Conservation (phyloP, 1,284 basidiomycete genomes). For the Puccinia polysora region DNA sequence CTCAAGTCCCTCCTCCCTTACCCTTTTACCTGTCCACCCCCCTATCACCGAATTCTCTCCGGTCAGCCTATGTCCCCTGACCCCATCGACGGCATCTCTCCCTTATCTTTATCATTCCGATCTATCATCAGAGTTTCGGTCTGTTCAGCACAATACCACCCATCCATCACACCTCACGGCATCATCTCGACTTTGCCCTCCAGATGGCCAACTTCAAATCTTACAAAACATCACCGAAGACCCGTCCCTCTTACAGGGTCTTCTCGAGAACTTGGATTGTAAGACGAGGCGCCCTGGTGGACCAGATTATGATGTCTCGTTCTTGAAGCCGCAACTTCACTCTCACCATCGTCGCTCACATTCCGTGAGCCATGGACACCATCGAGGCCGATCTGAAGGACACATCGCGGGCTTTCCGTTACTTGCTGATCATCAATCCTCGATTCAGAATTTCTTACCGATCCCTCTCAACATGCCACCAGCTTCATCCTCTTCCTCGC, state of each 20-base stretch:
- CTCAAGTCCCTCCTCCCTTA: not conserved
- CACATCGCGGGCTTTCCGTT: not conserved
- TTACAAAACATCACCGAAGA: not conserved
- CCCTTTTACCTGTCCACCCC: constrained; percentile 2
- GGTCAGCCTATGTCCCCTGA: not conserved
- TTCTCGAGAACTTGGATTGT: not conserved
- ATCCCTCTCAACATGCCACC: not conserved
- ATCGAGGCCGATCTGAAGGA: constrained; percentile 12
- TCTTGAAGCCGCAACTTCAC: not conserved
- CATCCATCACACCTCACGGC: not conserved
- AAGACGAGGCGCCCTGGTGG: not conserved
- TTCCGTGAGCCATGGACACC: constrained; percentile 26
- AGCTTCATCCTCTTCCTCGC: not conserved
- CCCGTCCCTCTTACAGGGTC: not conserved
- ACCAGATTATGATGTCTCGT: not conserved
- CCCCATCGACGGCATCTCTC: not conserved
- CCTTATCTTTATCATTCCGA: not conserved
- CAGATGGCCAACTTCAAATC: not conserved
- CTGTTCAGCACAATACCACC: not conserved
- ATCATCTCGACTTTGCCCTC: not conserved
- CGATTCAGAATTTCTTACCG: not conserved
- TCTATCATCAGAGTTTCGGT: constrained; percentile 12
- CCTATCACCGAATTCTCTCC: constrained; percentile 13
- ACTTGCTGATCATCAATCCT: not conserved
- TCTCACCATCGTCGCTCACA: constrained; percentile 4